Conservation (phyloP, 345 rosid genomes). For the Salix viminalis region DNA sequence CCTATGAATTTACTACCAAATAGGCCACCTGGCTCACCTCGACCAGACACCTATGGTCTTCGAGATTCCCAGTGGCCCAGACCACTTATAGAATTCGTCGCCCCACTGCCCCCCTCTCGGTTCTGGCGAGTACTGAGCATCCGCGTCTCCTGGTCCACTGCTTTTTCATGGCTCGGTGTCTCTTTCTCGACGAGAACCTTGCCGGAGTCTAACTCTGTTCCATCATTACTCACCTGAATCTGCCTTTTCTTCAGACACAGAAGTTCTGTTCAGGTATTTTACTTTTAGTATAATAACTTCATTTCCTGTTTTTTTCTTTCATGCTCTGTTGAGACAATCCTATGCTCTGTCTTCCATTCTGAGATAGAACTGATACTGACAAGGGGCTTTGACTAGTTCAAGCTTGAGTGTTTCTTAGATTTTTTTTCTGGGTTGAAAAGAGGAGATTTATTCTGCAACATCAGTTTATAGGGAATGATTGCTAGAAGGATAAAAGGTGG, state of each 20-base stretch:
- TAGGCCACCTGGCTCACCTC: neutral
- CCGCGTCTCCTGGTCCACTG: neutral
- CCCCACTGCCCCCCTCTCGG: neutral
- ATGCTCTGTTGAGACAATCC: neutral
- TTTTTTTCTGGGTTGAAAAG: neutral
- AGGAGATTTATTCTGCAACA: neutral
- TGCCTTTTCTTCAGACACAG: neutral
- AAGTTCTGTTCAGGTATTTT: conserved; percentile 3
- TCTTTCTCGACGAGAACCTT: neutral
- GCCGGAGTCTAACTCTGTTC: neutral
- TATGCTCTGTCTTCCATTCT: neutral
- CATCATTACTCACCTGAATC: neutral
- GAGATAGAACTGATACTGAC: neutral
- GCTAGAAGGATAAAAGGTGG: neutral
- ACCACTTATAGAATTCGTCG: neutral
- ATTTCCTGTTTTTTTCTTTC: neutral
- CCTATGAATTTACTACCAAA: neutral
- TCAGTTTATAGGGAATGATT: neutral
- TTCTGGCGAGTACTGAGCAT: neutral
- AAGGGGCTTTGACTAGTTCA: neutral
- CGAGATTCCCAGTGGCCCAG: neutral
- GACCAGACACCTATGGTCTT: neutral
- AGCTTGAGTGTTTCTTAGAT: neutral
- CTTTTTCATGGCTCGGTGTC: neutral
- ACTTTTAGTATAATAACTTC: neutral